Evolutionary conservation across 169 alveolate species (phyloP), one percentile per base, ranked within the genome.

Genomic region (Babesia gibsoni): DNA sequence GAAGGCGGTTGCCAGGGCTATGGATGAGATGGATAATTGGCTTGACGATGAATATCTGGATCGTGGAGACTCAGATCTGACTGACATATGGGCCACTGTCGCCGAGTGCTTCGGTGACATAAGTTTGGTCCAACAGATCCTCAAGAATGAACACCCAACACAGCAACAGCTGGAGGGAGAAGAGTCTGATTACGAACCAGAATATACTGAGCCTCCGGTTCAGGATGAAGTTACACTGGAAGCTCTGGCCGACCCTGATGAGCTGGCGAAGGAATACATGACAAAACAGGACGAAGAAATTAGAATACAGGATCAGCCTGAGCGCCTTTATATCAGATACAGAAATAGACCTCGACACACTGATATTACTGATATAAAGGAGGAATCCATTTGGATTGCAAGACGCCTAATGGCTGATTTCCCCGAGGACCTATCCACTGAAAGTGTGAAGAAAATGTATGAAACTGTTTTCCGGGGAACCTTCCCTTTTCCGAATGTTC

Each of bases 341-440:
- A 78, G 46, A 12, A 83, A 83, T 59, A 64, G 89, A 18, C 43
- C 75, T 23, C 41, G 83, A n/a, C 54, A 50, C n/a, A 72, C 83
- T 5, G 82, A 69, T 14, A 56, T 5, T 2, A 43, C 69, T 7
- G 87, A 78, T 32, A 35, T 78, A 8, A 45, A 54, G 12, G 67
- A 50, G 14, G 92, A 87, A 58, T 69, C 92, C 7, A 78, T 66
- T 43, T 87, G 92, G 92, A 82, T 87, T 29, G 9, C 83, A 48
- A 45, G 45, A 18, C 73, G 87, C 41, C 67, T 87, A 43, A 57
- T 79, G 29, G 66, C 45, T 25, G 87, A 87, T 58, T 87, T 83
- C 74, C 82, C 87, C 37, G 73, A 59, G 18, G 89, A 87, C 48
- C 82, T 87, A 52, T 80, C 91, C 7, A 32, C 25, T 18, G 84